Evolutionary conservation across 1,284 basidiomycete genomes (phyloP).

Genomic region (Leccinum griseonigrum): DNA sequence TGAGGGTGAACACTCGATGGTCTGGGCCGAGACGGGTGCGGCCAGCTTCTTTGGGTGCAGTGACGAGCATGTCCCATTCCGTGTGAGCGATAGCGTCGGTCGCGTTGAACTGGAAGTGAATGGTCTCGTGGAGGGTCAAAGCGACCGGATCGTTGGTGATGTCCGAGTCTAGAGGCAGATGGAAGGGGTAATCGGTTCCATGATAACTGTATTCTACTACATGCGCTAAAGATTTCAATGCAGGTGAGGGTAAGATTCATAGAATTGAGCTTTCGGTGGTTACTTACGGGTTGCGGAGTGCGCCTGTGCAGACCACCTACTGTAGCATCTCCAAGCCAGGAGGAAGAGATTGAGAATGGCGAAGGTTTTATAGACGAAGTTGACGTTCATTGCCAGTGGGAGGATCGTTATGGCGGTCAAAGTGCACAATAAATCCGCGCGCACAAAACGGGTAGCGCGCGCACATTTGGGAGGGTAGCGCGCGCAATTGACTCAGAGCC

Average conservation of each 20-base stretch:
- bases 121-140: slow-evolving; percentile 13
- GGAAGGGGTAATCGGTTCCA: slow-evolving; percentile 6
- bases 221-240: neutral
- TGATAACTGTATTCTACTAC: slow-evolving; percentile 9
- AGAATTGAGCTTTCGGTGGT: neutral
- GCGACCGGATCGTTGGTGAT: slow-evolving; percentile 3
- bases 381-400: neutral
- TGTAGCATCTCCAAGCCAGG: slow-evolving; percentile 7
- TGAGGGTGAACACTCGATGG: slow-evolving; percentile 9
- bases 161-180: slow-evolving; percentile 9
- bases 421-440: no score
- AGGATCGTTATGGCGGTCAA: no score
- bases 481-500: no score
- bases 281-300: neutral
- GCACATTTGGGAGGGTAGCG: no score
- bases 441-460: no score
- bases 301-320: slow-evolving; percentile 3
- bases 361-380: neutral
- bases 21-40: slow-evolving; percentile 15
- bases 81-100: slow-evolving; percentile 6
- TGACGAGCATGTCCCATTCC: slow-evolving; percentile 11
- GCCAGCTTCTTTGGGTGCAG: slow-evolving; percentile 9
- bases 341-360: slow-evolving; percentile 8
- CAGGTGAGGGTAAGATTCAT: neutral
- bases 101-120: slow-evolving; percentile 11